These are phyloP conservation scores for Lepiota brunneoincarnata DNA, from an alignment of 768 basidiomycete genomes.

Conservation along the genomic window DNA sequence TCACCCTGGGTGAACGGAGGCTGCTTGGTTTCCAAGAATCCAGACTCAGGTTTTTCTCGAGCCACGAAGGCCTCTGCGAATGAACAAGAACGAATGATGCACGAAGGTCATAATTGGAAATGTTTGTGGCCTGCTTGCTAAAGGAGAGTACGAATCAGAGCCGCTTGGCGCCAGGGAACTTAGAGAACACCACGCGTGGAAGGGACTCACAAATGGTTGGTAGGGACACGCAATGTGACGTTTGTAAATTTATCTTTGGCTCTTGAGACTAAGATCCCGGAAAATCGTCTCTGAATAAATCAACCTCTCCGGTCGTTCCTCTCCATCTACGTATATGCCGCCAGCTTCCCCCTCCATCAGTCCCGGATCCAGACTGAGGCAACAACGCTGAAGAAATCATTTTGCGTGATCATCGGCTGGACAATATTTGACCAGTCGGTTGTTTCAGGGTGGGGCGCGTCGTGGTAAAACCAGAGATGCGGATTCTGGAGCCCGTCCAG, in stretches of 20 bases:
- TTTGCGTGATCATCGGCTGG: slow-evolving; percentile 14
- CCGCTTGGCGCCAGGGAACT: too few species aligned
- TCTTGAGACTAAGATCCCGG: slow-evolving; percentile 21
- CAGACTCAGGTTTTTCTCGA: slow-evolving; percentile 26
- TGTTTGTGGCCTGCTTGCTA: slow-evolving; percentile 21
- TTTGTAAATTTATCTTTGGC: slow-evolving; percentile 23
- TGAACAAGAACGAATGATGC: slow-evolving; percentile 32
- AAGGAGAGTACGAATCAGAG: not conserved
- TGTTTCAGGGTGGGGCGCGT: not conserved
- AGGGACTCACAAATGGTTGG: slow-evolving; percentile 27
- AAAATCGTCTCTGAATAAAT: slow-evolving; percentile 29
- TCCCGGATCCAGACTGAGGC: slow-evolving; percentile 19
- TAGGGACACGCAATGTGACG: slow-evolving; percentile 26
- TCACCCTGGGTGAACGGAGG: slow-evolving; percentile 15
- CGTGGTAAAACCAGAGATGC: not conserved
- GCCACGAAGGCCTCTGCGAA: slow-evolving; percentile 27
- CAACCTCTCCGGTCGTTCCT: slow-evolving; percentile 11
- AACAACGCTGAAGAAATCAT: slow-evolving; percentile 16
- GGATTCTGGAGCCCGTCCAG: not conserved
- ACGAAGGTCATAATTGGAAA: slow-evolving; percentile 31
- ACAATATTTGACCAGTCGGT: slow-evolving; percentile 14
- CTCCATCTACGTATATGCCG: not conserved
- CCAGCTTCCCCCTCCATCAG: not conserved
- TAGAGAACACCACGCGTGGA: not conserved
- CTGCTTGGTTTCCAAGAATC: slow-evolving; percentile 27